phyloP scores from a whole-genome alignment of 108 stramenopile genomes.

The Nitzschia sp. region DNA sequence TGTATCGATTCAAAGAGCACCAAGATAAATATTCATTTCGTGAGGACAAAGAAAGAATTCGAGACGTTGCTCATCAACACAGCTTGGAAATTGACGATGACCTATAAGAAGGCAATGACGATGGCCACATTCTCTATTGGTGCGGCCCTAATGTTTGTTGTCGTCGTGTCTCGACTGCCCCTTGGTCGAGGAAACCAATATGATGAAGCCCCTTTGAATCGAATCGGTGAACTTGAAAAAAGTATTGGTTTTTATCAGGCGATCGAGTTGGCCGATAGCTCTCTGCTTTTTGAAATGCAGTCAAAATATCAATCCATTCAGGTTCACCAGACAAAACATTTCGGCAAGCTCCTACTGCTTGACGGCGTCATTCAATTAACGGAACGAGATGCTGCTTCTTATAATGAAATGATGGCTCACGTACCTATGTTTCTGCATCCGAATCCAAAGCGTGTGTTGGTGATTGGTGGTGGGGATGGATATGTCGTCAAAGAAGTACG shows the following conservation, averaged over 20 bases:
- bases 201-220: conserved; percentile 13
- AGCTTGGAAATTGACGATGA: too few relatives aligned
- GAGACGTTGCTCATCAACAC: too few relatives aligned
- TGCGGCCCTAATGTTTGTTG: background rate
- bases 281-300: conserved; percentile 42
- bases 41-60: too few relatives aligned
- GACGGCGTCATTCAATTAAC: conserved; percentile 78
- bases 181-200: background rate
- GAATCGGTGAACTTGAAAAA: conserved; percentile 37
- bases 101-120: too few relatives aligned
- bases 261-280: conserved; percentile 41
- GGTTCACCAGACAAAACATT: conserved; percentile 63
- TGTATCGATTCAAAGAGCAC: too few relatives aligned
- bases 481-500: conserved; percentile 46
- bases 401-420: conserved; percentile 90
- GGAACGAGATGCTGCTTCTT: conserved; percentile 75
- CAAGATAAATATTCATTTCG: too few relatives aligned
- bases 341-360: conserved; percentile 68
- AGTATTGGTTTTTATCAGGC: conserved; percentile 55
- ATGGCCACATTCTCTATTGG: background rate
- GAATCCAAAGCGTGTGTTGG: conserved; percentile 54
- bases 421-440: conserved; percentile 77
- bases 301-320: conserved; percentile 71
- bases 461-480: conserved; percentile 84
- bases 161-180: background rate